Evolutionary conservation across 176 grass and related monocot genomes (phyloP).

Genomic region (Dendrocalamus sinicus): DNA sequence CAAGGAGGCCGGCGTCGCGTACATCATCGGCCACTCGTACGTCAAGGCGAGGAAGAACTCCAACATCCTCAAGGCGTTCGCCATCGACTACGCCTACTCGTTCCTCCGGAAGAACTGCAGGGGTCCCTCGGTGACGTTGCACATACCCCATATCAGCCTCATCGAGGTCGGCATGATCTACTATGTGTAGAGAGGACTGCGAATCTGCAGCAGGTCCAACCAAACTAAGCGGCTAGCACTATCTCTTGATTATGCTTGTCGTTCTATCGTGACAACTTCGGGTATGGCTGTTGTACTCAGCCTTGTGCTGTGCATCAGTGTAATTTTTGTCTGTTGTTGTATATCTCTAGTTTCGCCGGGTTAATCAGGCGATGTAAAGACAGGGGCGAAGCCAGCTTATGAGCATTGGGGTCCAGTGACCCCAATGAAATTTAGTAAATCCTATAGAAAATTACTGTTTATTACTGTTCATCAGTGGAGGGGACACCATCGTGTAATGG

Average conservation of each 20-base stretch:
- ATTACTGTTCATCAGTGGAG: too few species aligned
- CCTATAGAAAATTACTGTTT: too few species aligned
- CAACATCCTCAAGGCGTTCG: conserved; percentile 61
- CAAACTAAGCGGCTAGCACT: neutral
- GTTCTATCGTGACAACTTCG: neutral
- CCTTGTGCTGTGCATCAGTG: neutral
- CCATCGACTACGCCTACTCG: conserved; percentile 66
- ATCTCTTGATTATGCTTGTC: neutral
- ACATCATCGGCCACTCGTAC: conserved; percentile 79
- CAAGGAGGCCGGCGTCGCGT: conserved; percentile 63
- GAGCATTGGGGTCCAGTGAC: too few species aligned
- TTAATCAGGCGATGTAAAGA: neutral
- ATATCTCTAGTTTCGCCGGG: neutral
- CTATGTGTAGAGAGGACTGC: conserved; percentile 51
- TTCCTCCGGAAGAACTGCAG: conserved; percentile 82
- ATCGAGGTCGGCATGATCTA: conserved; percentile 90
- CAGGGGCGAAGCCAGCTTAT: too few species aligned
- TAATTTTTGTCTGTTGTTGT: conserved; percentile 22
- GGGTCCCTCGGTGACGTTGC: conserved; percentile 62
- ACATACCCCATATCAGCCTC: conserved; percentile 72
- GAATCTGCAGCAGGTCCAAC: neutral
- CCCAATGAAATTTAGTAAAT: too few species aligned
- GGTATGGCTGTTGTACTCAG: neutral
- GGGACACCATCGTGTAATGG: too few species aligned
- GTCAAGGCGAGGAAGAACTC: conserved; percentile 79